phyloP scores from a whole-genome alignment of 225 moss, liverwort and hornwort species.

The Climacium dendroides region DNA sequence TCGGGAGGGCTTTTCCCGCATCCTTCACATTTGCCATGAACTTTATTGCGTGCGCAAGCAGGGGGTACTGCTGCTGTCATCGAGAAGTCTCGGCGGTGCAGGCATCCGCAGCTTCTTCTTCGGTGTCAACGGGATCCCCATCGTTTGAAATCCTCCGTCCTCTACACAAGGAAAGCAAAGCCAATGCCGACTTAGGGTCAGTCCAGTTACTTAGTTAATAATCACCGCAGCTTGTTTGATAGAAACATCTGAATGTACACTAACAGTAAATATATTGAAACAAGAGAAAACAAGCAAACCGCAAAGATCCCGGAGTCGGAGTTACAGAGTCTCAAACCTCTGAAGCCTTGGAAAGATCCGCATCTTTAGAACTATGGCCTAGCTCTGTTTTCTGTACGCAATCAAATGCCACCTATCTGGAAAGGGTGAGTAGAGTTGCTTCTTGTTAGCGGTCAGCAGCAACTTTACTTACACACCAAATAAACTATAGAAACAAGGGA shows the following conservation, averaged over 20 bases:
- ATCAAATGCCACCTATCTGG: too few species aligned
- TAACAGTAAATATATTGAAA: neutral
- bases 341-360: too few species aligned
- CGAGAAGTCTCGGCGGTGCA: neutral
- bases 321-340: neutral
- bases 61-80: neutral
- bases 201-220: neutral
- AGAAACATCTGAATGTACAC: neutral
- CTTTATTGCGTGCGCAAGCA: neutral
- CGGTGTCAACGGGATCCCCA: neutral
- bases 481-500: too few species aligned
- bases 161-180: neutral
- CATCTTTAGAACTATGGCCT: too few species aligned
- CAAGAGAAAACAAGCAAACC: neutral
- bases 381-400: too few species aligned
- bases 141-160: neutral
- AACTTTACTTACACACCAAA: too few species aligned
- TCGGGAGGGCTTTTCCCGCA: neutral
- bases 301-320: neutral
- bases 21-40: neutral
- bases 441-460: too few species aligned
- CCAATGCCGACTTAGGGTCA: neutral
- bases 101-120: neutral
- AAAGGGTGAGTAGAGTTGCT: too few species aligned
- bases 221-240: neutral